Evolutionary conservation across 768 basidiomycete species (phyloP), one percentile per base, ranked within the genome.

Genomic region (Agaricus blazei): DNA sequence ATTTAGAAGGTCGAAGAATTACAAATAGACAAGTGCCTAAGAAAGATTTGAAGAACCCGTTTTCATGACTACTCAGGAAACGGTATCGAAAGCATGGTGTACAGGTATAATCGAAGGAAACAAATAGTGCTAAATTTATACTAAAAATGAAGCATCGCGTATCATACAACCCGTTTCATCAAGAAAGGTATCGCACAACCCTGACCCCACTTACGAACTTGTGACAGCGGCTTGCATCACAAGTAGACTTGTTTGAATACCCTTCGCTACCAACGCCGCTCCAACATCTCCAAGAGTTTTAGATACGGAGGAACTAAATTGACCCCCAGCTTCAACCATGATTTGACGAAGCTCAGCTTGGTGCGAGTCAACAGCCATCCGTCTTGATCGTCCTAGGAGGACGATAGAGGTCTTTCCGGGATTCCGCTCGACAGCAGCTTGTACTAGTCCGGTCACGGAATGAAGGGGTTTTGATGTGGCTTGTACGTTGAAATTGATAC

Each of bases 201-300:
- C 11, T 31, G 8, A 31, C 26, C 3, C 46, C 6, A 34, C 6
- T n/a, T 48, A 45, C 9, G 37, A 36, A 27, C 12, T 48, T 23
- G 36, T 51, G 19, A 56, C 40, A 38, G 65, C 61, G 26, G 83
- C 79, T 62, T 88, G 86, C 54, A 84, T 54, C 7, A 88, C 75
- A 4, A 87, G 63, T 56, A 87, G 65, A 59, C 77, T 81, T 1
- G 77, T 77, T 41, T 70, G 65, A 9, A 73, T 68, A 50, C 75
- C 81, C 26, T 75, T 73, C 2, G 79, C 78, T 1, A 90, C 81
- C 54, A 92, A 64, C 14, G 82, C 85, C 8, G 86, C 82, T 27
- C 84, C 88, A 1, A 87, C 81, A 65, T 90, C 87, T 0, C 92
- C 92, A 1, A 92, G 64, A 0, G 88, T 88, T 72, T 86, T 87